These are phyloP conservation scores for Diplodia corticola DNA, from an alignment of 2,329 filamentous ascomycete genomes.

Conservation along the genomic window DNA sequence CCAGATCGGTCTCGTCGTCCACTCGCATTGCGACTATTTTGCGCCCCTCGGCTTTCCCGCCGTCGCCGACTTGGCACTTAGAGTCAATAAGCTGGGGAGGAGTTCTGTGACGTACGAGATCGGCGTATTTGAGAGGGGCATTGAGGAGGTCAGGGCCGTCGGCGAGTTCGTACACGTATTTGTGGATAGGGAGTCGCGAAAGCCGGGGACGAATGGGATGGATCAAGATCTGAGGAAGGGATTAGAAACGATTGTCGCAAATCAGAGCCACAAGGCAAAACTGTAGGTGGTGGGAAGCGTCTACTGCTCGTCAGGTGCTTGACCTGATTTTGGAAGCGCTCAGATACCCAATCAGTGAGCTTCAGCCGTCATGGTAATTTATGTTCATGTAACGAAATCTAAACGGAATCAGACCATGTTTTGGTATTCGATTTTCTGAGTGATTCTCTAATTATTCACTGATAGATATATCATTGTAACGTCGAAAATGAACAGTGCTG, in stretches of 20 bases:
- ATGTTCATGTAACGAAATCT: too few species aligned
- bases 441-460: too few species aligned
- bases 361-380: too few species aligned
- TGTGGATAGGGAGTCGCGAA: constrained; percentile 71
- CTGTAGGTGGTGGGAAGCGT: too few species aligned
- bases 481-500: too few species aligned
- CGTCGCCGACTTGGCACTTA: constrained; percentile 75
- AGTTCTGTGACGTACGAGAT: constrained; percentile 90
- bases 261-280: constrained; percentile 16
- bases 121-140: constrained; percentile 75
- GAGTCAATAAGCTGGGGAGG: constrained; percentile 80
- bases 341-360: too few species aligned
- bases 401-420: too few species aligned
- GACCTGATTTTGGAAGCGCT: too few species aligned
- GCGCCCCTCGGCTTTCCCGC: constrained; percentile 78
- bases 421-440: too few species aligned
- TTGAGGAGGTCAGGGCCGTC: constrained; percentile 75
- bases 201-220: constrained; percentile 69
- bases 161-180: constrained; percentile 88
- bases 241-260: constrained; percentile 32
- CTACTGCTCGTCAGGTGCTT: too few species aligned
- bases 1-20: constrained; percentile 81
- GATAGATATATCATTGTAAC: too few species aligned
- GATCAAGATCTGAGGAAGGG: constrained; percentile 54
- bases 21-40: constrained; percentile 84